A percentile compares a stretch with the other conserved stretches of the same genome.
Conservation (phyloP, 306 rosid species). For the Prunus mongolica region DNA sequence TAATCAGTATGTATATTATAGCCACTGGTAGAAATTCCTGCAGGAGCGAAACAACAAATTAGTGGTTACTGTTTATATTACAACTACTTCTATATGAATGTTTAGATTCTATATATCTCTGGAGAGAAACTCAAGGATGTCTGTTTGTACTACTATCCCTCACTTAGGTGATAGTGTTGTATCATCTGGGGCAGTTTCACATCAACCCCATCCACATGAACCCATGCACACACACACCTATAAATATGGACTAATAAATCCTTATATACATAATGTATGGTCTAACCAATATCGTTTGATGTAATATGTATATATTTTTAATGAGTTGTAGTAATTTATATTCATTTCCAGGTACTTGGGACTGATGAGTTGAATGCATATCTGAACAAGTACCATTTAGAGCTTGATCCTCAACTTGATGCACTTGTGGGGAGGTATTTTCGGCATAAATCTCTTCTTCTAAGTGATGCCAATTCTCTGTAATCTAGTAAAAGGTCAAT, state of each 20-base stretch:
- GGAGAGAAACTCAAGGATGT: not conserved
- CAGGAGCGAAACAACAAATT: not conserved
- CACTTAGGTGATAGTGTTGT: not conserved
- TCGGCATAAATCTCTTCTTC: not conserved
- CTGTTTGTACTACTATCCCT: too few relatives aligned
- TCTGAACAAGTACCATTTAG: slow-evolving; percentile 67
- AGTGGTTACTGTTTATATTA: not conserved
- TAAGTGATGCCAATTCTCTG: slow-evolving; percentile 10
- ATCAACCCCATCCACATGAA: not conserved
- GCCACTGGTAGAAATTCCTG: not conserved
- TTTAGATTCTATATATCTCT: not conserved
- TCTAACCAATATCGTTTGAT: not conserved
- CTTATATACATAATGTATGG: not conserved
- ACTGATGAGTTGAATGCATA: slow-evolving; percentile 83
- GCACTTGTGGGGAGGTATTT: slow-evolving; percentile 78
- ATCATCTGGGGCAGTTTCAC: not conserved
- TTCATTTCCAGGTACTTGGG: slow-evolving; percentile 67
- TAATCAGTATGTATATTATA: not conserved
- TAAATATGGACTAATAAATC: not conserved
- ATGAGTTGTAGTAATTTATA: slow-evolving; percentile 2
- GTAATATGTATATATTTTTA: not conserved
- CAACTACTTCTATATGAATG: not conserved
- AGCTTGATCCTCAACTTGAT: slow-evolving; percentile 90
- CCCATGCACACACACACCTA: not conserved
- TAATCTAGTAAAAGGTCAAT: slow-evolving; percentile 5